Evolutionary conservation across 179 eudicot species (phyloP).

Genomic region (Gypsophila paniculata): DNA sequence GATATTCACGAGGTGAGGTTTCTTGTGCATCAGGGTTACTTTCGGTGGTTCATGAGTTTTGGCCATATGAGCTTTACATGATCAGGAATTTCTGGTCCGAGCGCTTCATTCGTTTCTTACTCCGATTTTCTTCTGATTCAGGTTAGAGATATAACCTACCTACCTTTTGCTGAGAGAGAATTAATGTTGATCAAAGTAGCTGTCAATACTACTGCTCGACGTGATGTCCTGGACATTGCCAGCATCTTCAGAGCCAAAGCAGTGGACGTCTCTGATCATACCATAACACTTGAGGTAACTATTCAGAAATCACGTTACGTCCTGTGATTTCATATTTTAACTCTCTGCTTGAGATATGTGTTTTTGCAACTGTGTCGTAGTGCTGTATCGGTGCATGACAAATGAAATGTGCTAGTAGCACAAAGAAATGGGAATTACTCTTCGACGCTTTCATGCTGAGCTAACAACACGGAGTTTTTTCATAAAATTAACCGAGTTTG

Average conservation of each 20-base stretch:
- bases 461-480: neutral
- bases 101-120: neutral
- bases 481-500: neutral
- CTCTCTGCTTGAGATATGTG: neutral
- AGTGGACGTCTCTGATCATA: constrained; percentile 89
- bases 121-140: constrained; percentile 24
- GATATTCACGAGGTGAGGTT: constrained; percentile 79
- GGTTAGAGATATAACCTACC: constrained; percentile 67
- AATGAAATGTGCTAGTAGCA: neutral
- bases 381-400: neutral
- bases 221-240: constrained; percentile 85
- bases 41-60: neutral
- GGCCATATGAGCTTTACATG: neutral
- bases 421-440: neutral
- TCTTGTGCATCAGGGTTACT: neutral
- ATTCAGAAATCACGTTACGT: neutral
- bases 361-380: neutral
- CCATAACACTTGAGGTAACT: constrained; percentile 81
- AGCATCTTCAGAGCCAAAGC: constrained; percentile 81
- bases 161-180: constrained; percentile 91
- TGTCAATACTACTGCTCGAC: constrained; percentile 68
- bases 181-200: constrained; percentile 84
- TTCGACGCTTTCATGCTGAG: neutral
- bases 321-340: neutral
- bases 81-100: neutral